Conservation (phyloP, 2,329 filamentous ascomycete species). For the Emmonsiellopsis sp. region DNA sequence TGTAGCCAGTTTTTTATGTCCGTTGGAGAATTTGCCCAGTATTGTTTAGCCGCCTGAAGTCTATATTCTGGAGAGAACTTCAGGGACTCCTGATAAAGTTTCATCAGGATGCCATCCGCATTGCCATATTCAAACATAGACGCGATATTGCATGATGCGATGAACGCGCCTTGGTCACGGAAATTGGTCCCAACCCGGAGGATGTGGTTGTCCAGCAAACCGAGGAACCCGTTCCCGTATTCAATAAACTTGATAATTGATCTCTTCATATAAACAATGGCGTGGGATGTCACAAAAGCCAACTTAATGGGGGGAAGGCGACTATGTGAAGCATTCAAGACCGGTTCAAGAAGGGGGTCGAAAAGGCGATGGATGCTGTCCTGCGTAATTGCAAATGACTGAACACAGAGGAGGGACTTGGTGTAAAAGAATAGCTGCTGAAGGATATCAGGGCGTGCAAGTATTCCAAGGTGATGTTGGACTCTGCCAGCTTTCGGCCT, state of each 20-base stretch:
- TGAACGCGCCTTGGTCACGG: constrained; percentile 46
- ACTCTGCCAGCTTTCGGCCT: constrained; percentile 67
- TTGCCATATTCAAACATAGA: constrained; percentile 48
- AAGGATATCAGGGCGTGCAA: constrained; percentile 49
- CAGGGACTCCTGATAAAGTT: constrained; percentile 18
- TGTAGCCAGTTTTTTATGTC: constrained; percentile 10
- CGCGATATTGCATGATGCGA: constrained; percentile 47
- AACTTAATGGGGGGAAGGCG: constrained; percentile 32
- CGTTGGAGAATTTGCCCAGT: constrained; percentile 12
- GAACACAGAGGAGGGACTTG: constrained; percentile 47
- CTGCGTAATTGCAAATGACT: constrained; percentile 47
- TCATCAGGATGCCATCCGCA: constrained; percentile 23
- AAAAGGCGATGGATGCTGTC: constrained; percentile 50
- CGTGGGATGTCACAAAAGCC: constrained; percentile 47
- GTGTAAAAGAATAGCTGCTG: constrained; percentile 53
- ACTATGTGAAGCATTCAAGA: constrained; percentile 6
- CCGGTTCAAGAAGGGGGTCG: constrained; percentile 39
- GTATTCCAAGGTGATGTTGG: constrained; percentile 75
- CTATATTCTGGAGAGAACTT: constrained; percentile 9
- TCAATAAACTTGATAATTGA: constrained; percentile 30
- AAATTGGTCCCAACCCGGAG: constrained; percentile 39
- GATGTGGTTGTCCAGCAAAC: constrained; percentile 40
- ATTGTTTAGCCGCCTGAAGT: constrained; percentile 15
- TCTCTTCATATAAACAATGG: constrained; percentile 35
- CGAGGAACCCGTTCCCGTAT: constrained; percentile 33